Evolutionary conservation across 352 stramenopile genomes (phyloP).

Genomic region (Globisporangium canariense): DNA sequence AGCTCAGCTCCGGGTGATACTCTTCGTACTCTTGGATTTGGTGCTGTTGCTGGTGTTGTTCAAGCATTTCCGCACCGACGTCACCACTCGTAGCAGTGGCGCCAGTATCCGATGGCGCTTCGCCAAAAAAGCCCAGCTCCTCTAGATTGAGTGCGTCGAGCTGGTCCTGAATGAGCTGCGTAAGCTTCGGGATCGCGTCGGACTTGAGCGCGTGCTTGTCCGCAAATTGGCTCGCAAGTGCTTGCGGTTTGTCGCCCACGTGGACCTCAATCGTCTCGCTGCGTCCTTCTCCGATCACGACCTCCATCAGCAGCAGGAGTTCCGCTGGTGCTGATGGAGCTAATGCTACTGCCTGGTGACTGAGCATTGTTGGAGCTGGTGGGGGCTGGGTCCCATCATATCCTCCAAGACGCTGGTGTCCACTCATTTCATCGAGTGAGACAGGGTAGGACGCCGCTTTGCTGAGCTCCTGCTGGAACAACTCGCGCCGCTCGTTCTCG

Average conservation of each 20-base stretch:
- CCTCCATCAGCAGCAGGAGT: slow-evolving; percentile 71
- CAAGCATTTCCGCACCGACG: no score
- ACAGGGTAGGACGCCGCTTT: slow-evolving; percentile 6
- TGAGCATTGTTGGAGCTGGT: neutral
- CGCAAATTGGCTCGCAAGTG: slow-evolving; percentile 50
- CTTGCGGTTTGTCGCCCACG: slow-evolving; percentile 42
- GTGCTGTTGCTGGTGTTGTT: neutral
- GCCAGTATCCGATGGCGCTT: neutral
- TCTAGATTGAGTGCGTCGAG: slow-evolving; percentile 30
- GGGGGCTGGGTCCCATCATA: neutral
- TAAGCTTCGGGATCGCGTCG: slow-evolving; percentile 53
- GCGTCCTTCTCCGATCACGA: slow-evolving; percentile 64
- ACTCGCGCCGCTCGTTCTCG: slow-evolving; percentile 33
- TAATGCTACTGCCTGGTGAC: neutral
- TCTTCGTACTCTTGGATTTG: neutral
- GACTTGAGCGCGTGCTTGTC: slow-evolving; percentile 38
- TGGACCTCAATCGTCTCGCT: slow-evolving; percentile 72
- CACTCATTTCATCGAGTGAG: neutral
- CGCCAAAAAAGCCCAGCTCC: slow-evolving; percentile 7
- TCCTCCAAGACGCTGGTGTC: neutral
- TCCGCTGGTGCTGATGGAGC: slow-evolving; percentile 22
- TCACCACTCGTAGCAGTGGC: neutral
- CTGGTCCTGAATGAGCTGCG: slow-evolving; percentile 56
- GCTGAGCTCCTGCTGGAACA: slow-evolving; percentile 37
- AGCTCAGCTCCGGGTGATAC: neutral